These are phyloP conservation scores for Prunus campanulata DNA, from an alignment of 306 rosid species.

Conservation along the genomic window DNA sequence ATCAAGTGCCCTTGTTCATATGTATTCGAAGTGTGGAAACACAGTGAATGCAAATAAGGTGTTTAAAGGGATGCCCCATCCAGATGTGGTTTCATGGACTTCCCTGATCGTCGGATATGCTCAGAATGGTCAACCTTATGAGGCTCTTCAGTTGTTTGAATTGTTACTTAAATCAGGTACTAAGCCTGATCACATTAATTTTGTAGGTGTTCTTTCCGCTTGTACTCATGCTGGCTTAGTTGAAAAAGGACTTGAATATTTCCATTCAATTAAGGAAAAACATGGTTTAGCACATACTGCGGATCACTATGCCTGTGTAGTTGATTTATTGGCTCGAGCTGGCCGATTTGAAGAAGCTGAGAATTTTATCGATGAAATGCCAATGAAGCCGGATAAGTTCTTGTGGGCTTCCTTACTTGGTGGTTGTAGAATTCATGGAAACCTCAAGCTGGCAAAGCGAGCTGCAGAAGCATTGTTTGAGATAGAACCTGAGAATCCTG, in stretches of 20 bases:
- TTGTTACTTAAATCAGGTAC: conserved; percentile 51
- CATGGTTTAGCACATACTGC: conserved; percentile 51
- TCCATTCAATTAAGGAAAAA: conserved; percentile 52
- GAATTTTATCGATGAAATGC: conserved; percentile 51
- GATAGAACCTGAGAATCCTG: conserved; percentile 69
- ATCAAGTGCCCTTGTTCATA: conserved; percentile 57
- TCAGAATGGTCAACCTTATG: conserved; percentile 58
- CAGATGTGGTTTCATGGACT: conserved; percentile 70
- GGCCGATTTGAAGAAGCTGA: conserved; percentile 59
- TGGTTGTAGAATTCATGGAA: conserved; percentile 72
- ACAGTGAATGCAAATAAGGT: conserved; percentile 48
- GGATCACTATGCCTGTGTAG: conserved; percentile 66
- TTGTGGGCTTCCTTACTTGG: conserved; percentile 71
- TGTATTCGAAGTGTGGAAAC: conserved; percentile 67
- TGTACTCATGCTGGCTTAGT: conserved; percentile 68
- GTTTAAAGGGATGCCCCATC: conserved; percentile 46
- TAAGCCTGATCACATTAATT: conserved; percentile 56
- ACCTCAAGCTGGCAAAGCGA: conserved; percentile 49
- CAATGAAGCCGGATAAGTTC: conserved; percentile 57
- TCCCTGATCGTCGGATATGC: conserved; percentile 64
- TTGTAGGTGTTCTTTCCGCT: conserved; percentile 68
- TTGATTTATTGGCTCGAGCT: conserved; percentile 65
- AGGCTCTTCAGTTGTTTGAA: conserved; percentile 57
- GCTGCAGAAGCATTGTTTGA: conserved; percentile 62
- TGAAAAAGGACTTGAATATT: conserved; percentile 58